Base-by-base conservation (phyloP, 768 basidiomycete species). In the Calocera cornea region DNA sequence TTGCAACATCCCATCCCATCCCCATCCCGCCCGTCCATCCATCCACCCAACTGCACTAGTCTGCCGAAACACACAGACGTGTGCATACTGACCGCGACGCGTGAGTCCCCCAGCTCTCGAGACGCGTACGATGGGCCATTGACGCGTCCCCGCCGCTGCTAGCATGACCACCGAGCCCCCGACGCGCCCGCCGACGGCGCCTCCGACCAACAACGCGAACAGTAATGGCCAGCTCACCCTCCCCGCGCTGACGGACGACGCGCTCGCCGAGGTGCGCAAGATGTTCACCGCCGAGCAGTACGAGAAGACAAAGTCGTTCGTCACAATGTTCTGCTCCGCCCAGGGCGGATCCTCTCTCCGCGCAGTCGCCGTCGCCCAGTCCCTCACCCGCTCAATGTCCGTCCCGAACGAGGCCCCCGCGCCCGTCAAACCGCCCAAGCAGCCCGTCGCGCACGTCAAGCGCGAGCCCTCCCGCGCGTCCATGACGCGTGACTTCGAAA, bases 291-390 rank as follows among this genome's bases (percentile, higher is more conserved):
- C 54, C 2, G 54, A 60, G 22, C 54, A 60, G 54, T 60, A 60
- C 31, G 54, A 60, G 54, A 60, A 60, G 54, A 60, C 54, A 33
- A 60, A 60, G 54, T 60, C 54, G 27, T 60, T 60, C 54, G 54
- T 60, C 54, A 60, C 54, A 12, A 60, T 60, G 54, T 60, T 60
- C 54, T 60, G 54, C 54, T 60, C 54, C 14, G 54, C 54, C 22
- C 54, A 60, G 31, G 54, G 54, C 31, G 54, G 54, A 8, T 33
- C 54, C 24, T 60, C 54, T 10, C 54, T 60, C 31, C 54, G 54
- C 31, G 54, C 54, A 11, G 54, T 60, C 10, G 54, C 54, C 5
- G 54, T 60, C 54, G 54, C 54, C 27, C 54, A 60, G 54, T 60
- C 54, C 54, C 54, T 60, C 54, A 60, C 54, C 11, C 54, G 54